Base-by-base conservation (phyloP, 2,329 filamentous ascomycete genomes). In the Pseudophaeomoniella oleicola region DNA sequence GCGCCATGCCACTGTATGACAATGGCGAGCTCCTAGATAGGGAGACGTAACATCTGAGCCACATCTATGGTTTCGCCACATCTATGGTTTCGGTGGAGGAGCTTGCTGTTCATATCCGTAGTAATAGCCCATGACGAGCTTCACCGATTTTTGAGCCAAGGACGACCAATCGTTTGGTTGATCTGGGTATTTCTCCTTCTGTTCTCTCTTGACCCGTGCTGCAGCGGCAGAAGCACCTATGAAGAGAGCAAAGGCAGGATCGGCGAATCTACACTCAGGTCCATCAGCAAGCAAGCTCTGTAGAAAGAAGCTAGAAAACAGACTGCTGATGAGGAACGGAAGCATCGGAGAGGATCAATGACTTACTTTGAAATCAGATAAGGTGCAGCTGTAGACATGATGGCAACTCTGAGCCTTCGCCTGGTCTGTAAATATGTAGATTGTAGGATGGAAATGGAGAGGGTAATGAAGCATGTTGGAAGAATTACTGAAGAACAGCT, bases 131-230 rank as follows among this genome's bases (percentile, higher is more conserved):
- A 30, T 45, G 11, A 35, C 37, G 39, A 45, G 43, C 9, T 19
- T 35, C 11, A 36, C 39, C 34, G 33, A 39, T 33, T 44, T 49
- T 32, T 45, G 37, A 42, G 41, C 45, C 16, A 49, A 37, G 4
- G 37, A 42, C 15, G 36, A 6, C 10, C 40, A 41, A 34, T 58
- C 52, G 6, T 50, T 45, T 12, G 56, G 54, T 18, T 49, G 47
- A 17, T 56, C 51, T 3, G 57, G 60, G 31, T 56, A 50, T 44
- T 63, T 60, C 43, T 70, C 67, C 30, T 53, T 58, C 49, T 72
- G 62, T 43, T 73, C 70, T 10, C 69, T 61, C 38, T 62, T 65
- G 44, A 73, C 68, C n/a, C 69, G 63, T 14, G 67, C 53, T 15
- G 60, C 51, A 10, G 69, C 64, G n/a, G 70, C 67, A 5, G 63